Base-by-base conservation (phyloP, 371 early-diverging fungal species). In the Apophysomyces variabilis region DNA sequence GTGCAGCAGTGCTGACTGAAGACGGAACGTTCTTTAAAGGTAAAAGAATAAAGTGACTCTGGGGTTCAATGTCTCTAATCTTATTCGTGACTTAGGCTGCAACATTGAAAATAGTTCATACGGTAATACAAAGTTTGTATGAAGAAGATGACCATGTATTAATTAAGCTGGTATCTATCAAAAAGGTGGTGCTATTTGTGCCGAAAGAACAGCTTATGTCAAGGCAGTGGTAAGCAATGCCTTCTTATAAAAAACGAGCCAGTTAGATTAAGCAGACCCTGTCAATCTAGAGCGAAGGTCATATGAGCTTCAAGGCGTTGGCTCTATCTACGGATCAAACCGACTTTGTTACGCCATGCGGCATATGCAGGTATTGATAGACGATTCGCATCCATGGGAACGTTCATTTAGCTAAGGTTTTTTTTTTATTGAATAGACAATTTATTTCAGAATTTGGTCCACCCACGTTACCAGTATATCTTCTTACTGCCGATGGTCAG, bases 81-180 rank as follows among this genome's bases (percentile, higher is more conserved):
- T 16, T 35, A 7, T 6, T 36, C 38, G 16, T 59, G 60, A 8
- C 36, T n/a, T 65, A 84, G 94, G 95, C 18, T 88, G 89, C 65
- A 95, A 95, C 69, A 86, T 95, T 47, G 95, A 95, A 67, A 93
- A 92, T 68, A 90, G 92, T 5, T 89, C 90, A 1, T 93, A 90
- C 71, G 89, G 89, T 85, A 87, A 65, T 26, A 47, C 12, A 26
- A 26, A 26, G 32, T 26, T 26, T 26, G 32, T 26, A 26, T 3
- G 12, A 18, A 3, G 13, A 57, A 39, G 21, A 41, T 35, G n/a
- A 46, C 16, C 16, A 35, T n/a, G 16, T 32, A n/a, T 67, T 3
- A 46, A 62, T 62, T 57, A 41, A 37, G 61, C 62, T 60, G 58
- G 62, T 54, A 60, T 57, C 67, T 68, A 57, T 62, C 32, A 26